Conservation (phyloP, 306 rosid genomes). For the Vachellia collinsii region DNA sequence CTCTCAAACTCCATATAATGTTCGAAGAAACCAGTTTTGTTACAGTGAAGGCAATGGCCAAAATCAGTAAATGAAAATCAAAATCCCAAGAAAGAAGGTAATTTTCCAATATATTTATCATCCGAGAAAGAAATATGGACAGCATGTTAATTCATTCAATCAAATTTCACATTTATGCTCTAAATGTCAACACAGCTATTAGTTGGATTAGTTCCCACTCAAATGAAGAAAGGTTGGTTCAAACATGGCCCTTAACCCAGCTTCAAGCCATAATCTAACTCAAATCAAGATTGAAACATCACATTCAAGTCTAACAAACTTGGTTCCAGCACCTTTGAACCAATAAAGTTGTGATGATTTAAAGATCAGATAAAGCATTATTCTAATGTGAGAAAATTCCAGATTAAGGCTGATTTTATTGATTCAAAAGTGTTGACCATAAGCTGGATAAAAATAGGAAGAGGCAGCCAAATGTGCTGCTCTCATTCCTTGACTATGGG, state of each 20-base stretch:
- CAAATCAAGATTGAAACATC: neutral
- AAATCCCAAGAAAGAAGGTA: slow-evolving; percentile 6
- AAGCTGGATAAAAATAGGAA: no score
- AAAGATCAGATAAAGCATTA: neutral
- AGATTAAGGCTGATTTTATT: neutral
- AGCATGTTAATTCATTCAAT: neutral
- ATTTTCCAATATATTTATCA: neutral
- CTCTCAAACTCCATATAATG: neutral
- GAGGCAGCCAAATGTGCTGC: neutral
- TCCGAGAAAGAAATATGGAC: neutral
- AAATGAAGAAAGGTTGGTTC: neutral
- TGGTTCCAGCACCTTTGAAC: neutral
- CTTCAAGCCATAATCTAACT: neutral
- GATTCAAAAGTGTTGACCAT: neutral
- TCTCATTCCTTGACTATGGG: neutral
- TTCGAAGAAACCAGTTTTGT: neutral
- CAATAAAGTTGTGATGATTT: neutral
- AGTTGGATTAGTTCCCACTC: neutral
- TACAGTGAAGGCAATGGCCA: slow-evolving; percentile 18
- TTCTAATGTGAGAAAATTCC: neutral
- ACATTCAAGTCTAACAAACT: neutral
- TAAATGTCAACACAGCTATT: neutral
- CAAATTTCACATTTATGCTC: neutral
- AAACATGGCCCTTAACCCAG: neutral
- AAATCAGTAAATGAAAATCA: neutral